Evolutionary conservation across 2,329 filamentous ascomycete species (phyloP).

Genomic region (Nigrospora osmanthi): DNA sequence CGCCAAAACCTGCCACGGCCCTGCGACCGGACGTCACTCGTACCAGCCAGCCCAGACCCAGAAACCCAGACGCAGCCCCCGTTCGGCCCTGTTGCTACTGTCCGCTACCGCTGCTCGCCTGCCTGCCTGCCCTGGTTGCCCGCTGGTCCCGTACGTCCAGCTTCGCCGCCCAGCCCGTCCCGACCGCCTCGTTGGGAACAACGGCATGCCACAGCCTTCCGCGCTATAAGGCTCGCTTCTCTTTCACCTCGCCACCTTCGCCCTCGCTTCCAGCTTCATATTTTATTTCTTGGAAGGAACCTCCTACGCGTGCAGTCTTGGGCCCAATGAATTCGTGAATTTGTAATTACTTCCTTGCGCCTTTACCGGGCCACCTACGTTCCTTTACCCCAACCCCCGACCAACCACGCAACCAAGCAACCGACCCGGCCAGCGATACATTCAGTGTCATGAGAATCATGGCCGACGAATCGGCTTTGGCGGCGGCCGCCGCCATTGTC

Average conservation of each 20-base stretch:
- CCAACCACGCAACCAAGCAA: background rate
- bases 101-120: no score
- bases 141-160: background rate
- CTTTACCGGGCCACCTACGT: conserved; percentile 1
- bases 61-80: no score
- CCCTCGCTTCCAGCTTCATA: background rate
- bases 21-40: no score
- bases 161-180: background rate
- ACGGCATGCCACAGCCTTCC: background rate
- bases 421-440: background rate
- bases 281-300: background rate
- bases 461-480: conserved; percentile 48
- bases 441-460: conserved; percentile 20
- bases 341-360: background rate
- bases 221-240: background rate
- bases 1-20: no score
- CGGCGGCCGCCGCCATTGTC: conserved; percentile 45
- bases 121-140: background rate
- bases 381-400: background rate
- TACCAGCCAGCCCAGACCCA: no score
- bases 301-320: no score
- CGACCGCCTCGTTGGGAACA: conserved; percentile 1
- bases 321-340: conserved; percentile 2
- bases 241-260: background rate
- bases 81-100: no score